Evolutionary conservation across 768 basidiomycete species (phyloP).

Genomic region (Candolleomyces eurysporus): DNA sequence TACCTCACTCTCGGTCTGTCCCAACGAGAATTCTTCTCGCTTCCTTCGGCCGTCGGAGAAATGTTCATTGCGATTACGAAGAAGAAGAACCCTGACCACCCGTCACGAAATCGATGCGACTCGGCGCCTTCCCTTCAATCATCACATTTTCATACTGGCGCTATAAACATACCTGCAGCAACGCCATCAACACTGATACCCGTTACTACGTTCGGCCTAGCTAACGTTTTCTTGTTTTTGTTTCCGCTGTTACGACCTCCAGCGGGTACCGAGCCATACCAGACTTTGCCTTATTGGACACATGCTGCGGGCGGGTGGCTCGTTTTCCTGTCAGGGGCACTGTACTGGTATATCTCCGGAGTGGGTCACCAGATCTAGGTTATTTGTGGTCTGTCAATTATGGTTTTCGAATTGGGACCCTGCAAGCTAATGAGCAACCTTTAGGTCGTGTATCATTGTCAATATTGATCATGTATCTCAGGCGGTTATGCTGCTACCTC

Average conservation of each 20-base stretch:
- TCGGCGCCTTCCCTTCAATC: background rate
- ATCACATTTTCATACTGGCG: slow-evolving; percentile 8
- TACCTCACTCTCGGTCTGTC: slow-evolving; percentile 18
- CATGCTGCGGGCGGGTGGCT: slow-evolving; percentile 28
- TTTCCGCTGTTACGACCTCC: slow-evolving; percentile 50
- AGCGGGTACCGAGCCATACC: slow-evolving; percentile 38
- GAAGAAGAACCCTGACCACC: too few species aligned
- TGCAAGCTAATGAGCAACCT: background rate
- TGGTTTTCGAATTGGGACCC: background rate
- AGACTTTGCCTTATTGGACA: slow-evolving; percentile 49
- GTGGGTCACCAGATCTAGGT: background rate
- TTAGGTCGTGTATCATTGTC: too few species aligned
- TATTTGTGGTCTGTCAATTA: background rate
- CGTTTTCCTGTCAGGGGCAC: slow-evolving; percentile 26
- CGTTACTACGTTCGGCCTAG: slow-evolving; percentile 41
- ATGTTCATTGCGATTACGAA: background rate
- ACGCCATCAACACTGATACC: background rate
- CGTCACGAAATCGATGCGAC: background rate
- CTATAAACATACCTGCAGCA: background rate
- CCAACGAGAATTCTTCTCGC: background rate
- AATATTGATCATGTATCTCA: too few species aligned
- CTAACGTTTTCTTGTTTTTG: slow-evolving; percentile 49
- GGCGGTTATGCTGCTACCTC: too few species aligned
- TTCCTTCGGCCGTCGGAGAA: background rate
- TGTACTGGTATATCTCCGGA: slow-evolving; percentile 20